phyloP scores from a whole-genome alignment of 306 rosid species.

The Spatholobus suberectus region DNA sequence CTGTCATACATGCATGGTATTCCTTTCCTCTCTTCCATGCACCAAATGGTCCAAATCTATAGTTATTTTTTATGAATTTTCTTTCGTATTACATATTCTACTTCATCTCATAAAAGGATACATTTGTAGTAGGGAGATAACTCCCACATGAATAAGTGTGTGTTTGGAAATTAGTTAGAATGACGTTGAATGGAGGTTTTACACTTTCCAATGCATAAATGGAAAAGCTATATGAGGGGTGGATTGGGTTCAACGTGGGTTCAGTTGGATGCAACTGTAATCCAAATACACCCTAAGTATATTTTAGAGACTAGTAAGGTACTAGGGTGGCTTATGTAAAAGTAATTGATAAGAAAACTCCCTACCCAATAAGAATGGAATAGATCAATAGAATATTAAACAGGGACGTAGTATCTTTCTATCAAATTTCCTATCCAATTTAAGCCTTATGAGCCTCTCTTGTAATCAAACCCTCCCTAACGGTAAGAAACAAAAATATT shows the following conservation, averaged over 20 bases:
- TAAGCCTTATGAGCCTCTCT: constrained; percentile 16
- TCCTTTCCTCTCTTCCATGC: constrained; percentile 10
- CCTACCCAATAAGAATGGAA: constrained; percentile 8
- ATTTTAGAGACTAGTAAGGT: constrained; percentile 27
- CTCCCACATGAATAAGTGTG: constrained; percentile 30
- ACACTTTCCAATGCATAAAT: too few relatives aligned
- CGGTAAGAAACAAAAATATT: constrained; percentile 5
- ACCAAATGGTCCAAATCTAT: background rate
- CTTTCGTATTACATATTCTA: background rate
- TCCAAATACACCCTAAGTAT: too few relatives aligned
- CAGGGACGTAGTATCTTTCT: constrained; percentile 2
- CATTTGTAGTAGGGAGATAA: constrained; percentile 15
- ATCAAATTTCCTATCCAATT: constrained; percentile 15
- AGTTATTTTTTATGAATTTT: background rate
- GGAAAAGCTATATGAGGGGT: too few relatives aligned
- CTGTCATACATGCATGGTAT: constrained; percentile 31
- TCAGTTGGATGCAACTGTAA: too few relatives aligned
- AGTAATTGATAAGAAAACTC: constrained; percentile 1
- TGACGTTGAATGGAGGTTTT: too few relatives aligned
- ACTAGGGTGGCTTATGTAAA: background rate
- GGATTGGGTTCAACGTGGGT: too few relatives aligned
- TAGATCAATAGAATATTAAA: background rate
- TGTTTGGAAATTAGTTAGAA: too few relatives aligned
- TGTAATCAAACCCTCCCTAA: constrained; percentile 14
- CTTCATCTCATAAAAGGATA: constrained; percentile 23